Evolutionary conservation across 2,329 filamentous ascomycete genomes (phyloP).

Genomic region (Scorias spongiosa): DNA sequence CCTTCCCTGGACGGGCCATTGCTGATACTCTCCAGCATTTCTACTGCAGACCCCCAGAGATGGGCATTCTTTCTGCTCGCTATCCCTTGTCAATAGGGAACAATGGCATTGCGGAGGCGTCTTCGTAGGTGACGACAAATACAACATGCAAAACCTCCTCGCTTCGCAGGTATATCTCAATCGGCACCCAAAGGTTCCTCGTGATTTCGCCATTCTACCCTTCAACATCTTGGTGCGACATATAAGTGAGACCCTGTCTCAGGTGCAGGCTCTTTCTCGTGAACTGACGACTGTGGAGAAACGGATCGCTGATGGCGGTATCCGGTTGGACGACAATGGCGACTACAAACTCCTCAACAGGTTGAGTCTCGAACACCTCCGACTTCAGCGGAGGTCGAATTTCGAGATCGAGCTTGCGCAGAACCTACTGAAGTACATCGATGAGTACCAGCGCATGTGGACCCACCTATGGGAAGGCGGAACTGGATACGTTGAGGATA

Average conservation of each 20-base stretch:
- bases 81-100: constrained; percentile 20
- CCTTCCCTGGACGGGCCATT: not conserved
- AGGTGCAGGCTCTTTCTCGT: constrained; percentile 15
- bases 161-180: constrained; percentile 16
- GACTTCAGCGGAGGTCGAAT: constrained; percentile 16
- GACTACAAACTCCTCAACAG: constrained; percentile 21
- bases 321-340: constrained; percentile 18
- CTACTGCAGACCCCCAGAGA: constrained; percentile 21
- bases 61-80: constrained; percentile 17
- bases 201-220: constrained; percentile 20
- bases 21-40: constrained; percentile 9
- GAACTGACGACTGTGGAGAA: constrained; percentile 18
- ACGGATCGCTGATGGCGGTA: constrained; percentile 18
- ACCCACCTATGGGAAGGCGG: constrained; percentile 17
- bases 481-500: constrained; percentile 19
- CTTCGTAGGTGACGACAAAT: constrained; percentile 16
- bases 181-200: constrained; percentile 18
- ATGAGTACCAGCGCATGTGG: constrained; percentile 18
- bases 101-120: constrained; percentile 17
- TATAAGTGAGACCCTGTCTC: constrained; percentile 16
- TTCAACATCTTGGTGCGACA: constrained; percentile 17
- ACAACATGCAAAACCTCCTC: constrained; percentile 14
- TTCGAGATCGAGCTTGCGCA: constrained; percentile 19
- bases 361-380: constrained; percentile 19
- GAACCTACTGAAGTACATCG: constrained; percentile 19